These are phyloP conservation scores for Saussurea involucrata DNA, from an alignment of 129 eudicot genomes.

Conservation along the genomic window DNA sequence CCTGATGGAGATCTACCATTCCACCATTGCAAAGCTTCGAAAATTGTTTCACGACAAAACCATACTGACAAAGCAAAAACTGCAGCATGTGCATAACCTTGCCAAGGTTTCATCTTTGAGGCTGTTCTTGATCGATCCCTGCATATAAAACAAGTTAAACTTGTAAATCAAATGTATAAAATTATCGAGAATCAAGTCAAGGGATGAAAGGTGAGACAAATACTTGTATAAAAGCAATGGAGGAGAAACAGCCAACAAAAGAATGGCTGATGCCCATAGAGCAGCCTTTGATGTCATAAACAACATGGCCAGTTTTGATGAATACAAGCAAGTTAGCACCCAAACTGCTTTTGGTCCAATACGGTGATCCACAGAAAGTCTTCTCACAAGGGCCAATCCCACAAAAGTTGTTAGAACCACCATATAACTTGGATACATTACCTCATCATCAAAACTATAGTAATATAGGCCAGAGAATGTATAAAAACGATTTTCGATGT, in stretches of 20 bases:
- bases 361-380: constrained; percentile 71
- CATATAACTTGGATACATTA: constrained; percentile 97
- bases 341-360: constrained; percentile 89
- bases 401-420: constrained; percentile 73
- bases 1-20: constrained; percentile 95
- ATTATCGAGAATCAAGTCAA: background rate
- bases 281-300: constrained; percentile 83
- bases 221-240: constrained; percentile 95
- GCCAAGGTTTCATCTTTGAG: constrained; percentile 97
- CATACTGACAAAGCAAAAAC: constrained; percentile 87
- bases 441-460: constrained; percentile 93
- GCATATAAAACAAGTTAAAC: constrained; percentile 9
- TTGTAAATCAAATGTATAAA: background rate
- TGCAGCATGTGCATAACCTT: constrained; percentile 84
- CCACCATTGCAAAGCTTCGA: constrained; percentile 99
- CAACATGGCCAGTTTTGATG: constrained; percentile 79
- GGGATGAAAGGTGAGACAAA: constrained; percentile 14
- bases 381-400: constrained; percentile 83
- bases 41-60: constrained; percentile 96
- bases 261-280: constrained; percentile 82
- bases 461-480: constrained; percentile 81
- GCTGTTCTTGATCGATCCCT: constrained; percentile 86
- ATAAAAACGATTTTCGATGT: constrained; percentile 82
- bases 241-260: constrained; percentile 88
- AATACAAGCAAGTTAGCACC: constrained; percentile 80